Conservation (phyloP, 805 yeast species). For the Cyberlindnera maclurae region DNA sequence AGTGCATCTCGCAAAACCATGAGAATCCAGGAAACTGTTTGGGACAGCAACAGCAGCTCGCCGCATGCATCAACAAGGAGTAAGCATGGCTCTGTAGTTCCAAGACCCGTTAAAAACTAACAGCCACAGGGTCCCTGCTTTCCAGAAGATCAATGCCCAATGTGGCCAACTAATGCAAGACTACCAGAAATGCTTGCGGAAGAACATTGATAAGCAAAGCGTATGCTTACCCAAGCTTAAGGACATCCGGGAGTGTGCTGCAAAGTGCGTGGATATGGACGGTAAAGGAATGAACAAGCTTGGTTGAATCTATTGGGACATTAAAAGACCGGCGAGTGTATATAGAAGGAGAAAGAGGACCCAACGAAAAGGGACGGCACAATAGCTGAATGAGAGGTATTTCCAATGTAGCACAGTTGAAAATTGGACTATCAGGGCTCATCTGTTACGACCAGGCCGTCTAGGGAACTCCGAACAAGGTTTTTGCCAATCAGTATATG, state of each 20-base stretch:
- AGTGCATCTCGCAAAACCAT: conserved; percentile 55
- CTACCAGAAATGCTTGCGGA: conserved; percentile 59
- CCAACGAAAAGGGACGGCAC: no score
- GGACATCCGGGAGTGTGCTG: conserved; percentile 60
- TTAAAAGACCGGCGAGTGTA: not conserved
- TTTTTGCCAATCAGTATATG: no score
- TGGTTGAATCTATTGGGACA: not conserved
- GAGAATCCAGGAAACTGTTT: conserved; percentile 46
- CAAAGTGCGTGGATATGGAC: conserved; percentile 26
- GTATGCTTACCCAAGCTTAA: conserved; percentile 48
- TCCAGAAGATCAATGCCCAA: conserved; percentile 55
- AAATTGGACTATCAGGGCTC: no score
- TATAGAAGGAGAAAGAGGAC: no score
- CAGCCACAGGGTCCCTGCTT: conserved; percentile 48
- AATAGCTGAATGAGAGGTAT: no score
- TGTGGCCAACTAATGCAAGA: conserved; percentile 53
- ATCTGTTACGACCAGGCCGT: no score
- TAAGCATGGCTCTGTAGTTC: conserved; percentile 5
- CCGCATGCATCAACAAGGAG: conserved; percentile 51
- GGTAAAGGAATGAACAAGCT: conserved; percentile 2
- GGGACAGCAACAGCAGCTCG: conserved; percentile 47
- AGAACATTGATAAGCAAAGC: conserved; percentile 35
- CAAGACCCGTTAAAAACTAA: not conserved
- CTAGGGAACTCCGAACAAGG: no score
- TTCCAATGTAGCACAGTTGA: no score